These are phyloP conservation scores for Sergeia podlipaevii DNA, from an alignment of 208 protist genomes.

Conservation along the genomic window DNA sequence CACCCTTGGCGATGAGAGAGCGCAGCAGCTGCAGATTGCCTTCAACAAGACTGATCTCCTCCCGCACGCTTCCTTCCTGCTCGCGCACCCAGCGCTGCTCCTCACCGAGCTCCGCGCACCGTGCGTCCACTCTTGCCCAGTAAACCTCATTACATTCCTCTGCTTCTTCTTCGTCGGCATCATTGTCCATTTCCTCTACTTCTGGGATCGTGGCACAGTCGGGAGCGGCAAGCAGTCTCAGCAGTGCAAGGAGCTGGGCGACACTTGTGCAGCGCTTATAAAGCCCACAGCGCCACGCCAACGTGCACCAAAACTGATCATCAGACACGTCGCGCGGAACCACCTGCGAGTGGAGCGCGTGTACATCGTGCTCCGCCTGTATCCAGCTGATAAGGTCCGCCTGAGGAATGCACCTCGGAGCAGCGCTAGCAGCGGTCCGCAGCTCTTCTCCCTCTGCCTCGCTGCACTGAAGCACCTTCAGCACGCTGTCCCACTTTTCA, in stretches of 20 bases:
- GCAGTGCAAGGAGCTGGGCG: conserved; percentile 8
- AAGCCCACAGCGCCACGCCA: not conserved
- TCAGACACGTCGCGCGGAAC: conserved; percentile 1
- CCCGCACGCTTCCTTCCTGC: conserved; percentile 13
- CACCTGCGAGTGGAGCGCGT: not conserved
- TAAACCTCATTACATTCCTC: conserved; percentile 7
- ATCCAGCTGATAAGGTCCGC: conserved; percentile 5
- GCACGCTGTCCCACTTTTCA: not conserved
- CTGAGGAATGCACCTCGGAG: not conserved
- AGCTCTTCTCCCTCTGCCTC: not conserved
- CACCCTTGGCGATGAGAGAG: conserved; percentile 39
- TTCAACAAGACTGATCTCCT: conserved; percentile 41
- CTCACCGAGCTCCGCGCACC: conserved; percentile 24
- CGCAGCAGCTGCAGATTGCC: conserved; percentile 57
- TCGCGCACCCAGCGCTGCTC: conserved; percentile 19
- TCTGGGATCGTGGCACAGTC: not conserved
- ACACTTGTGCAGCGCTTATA: not conserved
- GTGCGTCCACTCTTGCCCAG: conserved; percentile 16
- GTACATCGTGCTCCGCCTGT: not conserved
- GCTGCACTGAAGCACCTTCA: not conserved
- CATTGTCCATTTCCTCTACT: not conserved
- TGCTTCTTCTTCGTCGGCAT: not conserved
- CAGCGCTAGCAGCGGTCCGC: not conserved
- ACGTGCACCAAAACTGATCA: not conserved
- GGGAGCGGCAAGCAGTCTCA: conserved; percentile 20